Evolutionary conservation across 1,284 basidiomycete genomes (phyloP).

Genomic region (Cryptococcus hybrid): DNA sequence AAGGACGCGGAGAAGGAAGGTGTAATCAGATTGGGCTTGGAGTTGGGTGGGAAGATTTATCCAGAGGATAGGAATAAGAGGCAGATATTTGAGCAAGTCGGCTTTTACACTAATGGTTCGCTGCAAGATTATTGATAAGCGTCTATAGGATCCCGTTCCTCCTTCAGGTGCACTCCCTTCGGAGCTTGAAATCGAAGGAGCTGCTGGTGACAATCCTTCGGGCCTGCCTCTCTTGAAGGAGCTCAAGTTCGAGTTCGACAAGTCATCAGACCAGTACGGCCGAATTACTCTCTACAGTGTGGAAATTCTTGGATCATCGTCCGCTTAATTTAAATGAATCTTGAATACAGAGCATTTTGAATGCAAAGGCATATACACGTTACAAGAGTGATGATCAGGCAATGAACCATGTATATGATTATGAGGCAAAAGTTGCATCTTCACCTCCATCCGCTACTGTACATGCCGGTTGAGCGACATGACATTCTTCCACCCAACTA

Average conservation of each 20-base stretch:
- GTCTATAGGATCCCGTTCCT: slow-evolving; percentile 13
- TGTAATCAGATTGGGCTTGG: slow-evolving; percentile 25
- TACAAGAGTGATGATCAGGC: neutral
- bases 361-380: no score
- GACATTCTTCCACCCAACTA: neutral
- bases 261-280: slow-evolving; percentile 47
- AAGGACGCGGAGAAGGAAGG: slow-evolving; percentile 12
- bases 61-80: slow-evolving; percentile 46
- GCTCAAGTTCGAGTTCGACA: slow-evolving; percentile 46
- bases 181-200: slow-evolving; percentile 10
- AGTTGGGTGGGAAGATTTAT: slow-evolving; percentile 39
- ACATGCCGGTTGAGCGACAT: neutral
- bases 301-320: slow-evolving; percentile 24
- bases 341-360: no score
- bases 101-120: neutral
- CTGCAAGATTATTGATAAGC: neutral
- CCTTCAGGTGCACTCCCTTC: slow-evolving; percentile 6
- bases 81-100: slow-evolving; percentile 46
- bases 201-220: neutral
- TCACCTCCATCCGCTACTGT: neutral
- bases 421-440: neutral
- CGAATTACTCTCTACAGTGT: slow-evolving; percentile 48
- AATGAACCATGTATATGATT: neutral
- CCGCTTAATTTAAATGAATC: neutral
- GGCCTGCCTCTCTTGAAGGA: slow-evolving; percentile 25